Evolutionary conservation across 2,329 filamentous ascomycete genomes (phyloP).

Genomic region (Colletotrichum sidae): DNA sequence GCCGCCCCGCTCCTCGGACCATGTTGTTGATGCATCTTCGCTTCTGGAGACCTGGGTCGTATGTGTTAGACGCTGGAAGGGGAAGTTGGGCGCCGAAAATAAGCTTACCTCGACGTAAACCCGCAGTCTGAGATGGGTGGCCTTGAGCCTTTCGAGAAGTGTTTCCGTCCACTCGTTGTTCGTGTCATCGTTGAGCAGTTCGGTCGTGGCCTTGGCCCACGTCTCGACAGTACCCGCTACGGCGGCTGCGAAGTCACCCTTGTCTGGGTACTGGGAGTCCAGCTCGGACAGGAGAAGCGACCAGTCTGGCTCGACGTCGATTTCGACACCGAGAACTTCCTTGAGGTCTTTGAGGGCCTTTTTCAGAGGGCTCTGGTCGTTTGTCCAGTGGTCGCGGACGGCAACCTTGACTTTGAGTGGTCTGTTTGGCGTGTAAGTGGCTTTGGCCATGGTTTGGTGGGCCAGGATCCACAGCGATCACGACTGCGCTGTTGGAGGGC

Average conservation of each 20-base stretch:
- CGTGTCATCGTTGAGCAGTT: slow-evolving; percentile 54
- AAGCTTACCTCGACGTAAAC: slow-evolving; percentile 51
- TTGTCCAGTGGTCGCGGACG: slow-evolving; percentile 58
- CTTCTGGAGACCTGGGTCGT: slow-evolving; percentile 39
- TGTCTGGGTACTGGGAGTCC: slow-evolving; percentile 53
- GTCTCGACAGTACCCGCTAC: slow-evolving; percentile 51
- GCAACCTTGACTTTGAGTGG: slow-evolving; percentile 56
- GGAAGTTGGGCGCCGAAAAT: not conserved
- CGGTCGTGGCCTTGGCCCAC: slow-evolving; percentile 52
- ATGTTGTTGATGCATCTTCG: slow-evolving; percentile 48
- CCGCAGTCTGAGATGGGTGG: slow-evolving; percentile 42
- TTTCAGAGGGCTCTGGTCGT: slow-evolving; percentile 47
- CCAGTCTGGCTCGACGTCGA: slow-evolving; percentile 57
- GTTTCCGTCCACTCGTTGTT: slow-evolving; percentile 56
- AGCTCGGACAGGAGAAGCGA: slow-evolving; percentile 52
- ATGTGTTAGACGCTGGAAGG: not conserved
- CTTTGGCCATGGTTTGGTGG: not conserved
- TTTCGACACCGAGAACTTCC: slow-evolving; percentile 51
- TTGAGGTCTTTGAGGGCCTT: slow-evolving; percentile 46
- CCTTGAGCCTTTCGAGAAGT: slow-evolving; percentile 51
- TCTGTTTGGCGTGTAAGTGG: slow-evolving; percentile 41
- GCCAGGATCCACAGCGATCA: not conserved
- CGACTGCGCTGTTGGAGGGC: not conserved
- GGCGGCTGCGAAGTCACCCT: slow-evolving; percentile 50
- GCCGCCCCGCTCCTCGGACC: slow-evolving; percentile 50